Conservation (phyloP, 169 alveolate species). For the Neospora caninum region DNA sequence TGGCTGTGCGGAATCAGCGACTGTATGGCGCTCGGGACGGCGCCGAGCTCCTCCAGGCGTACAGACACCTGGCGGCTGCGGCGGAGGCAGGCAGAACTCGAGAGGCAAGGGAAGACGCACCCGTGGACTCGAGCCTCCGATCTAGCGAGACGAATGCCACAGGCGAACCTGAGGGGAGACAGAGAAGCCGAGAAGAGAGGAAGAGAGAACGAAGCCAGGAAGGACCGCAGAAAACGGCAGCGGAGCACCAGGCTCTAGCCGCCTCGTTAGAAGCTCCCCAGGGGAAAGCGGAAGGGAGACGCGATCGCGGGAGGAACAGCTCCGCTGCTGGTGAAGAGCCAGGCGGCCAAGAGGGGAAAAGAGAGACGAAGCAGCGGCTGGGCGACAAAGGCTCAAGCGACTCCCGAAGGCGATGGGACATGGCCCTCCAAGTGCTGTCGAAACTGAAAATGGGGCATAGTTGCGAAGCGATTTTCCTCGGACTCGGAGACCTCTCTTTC, state of each 20-base stretch:
- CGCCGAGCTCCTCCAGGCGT: constrained; percentile 25
- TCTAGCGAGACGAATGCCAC: not conserved
- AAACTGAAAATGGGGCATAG: not conserved
- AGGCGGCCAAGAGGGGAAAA: not conserved
- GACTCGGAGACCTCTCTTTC: constrained; percentile 11
- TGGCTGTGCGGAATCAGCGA: not conserved
- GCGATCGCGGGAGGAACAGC: not conserved
- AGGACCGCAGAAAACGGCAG: not conserved
- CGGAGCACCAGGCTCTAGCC: not conserved
- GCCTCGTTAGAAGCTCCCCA: not conserved
- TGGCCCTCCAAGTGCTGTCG: not conserved
- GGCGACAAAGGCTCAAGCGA: not conserved
- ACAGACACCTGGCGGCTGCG: constrained; percentile 21
- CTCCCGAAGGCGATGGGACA: not conserved
- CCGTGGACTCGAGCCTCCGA: not conserved
- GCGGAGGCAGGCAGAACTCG: not conserved
- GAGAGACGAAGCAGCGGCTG: not conserved
- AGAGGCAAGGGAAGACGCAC: not conserved
- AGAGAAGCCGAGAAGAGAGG: not conserved
- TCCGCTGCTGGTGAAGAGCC: not conserved
- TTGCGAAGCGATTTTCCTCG: constrained; percentile 39
- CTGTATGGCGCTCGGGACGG: constrained; percentile 18
- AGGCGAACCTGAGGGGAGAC: not conserved
- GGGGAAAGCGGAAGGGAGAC: not conserved
- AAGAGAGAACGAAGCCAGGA: constrained; percentile 1